A percentile compares a stretch with the other conserved stretches of the same genome.
Conservation (phyloP, 108 stramenopile genomes). For the Epithemia pelagica region DNA sequence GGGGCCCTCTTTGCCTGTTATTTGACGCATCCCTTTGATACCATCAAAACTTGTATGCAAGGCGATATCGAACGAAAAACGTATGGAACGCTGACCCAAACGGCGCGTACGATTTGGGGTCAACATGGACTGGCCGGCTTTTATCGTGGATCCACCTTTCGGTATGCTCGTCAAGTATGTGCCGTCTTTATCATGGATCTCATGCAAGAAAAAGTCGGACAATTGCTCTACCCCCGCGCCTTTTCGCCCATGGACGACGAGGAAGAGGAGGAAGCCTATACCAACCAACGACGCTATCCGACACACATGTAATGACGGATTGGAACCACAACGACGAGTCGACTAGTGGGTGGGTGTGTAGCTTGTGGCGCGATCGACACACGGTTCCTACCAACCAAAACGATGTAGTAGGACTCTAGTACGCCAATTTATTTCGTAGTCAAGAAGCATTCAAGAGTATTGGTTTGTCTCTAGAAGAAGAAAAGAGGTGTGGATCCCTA, state of each 20-base stretch:
- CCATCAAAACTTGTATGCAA: constrained; percentile 94
- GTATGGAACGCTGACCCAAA: constrained; percentile 69
- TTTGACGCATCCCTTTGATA: constrained; percentile 85
- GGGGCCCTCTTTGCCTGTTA: constrained; percentile 89
- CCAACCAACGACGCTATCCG: not conserved
- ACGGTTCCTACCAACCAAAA: too few relatives aligned
- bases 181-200: constrained; percentile 91
- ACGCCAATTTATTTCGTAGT: too few relatives aligned
- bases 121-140: constrained; percentile 75
- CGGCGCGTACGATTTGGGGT: constrained; percentile 48
- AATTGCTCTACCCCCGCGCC: constrained; percentile 48
- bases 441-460: too few relatives aligned
- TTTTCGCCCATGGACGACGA: constrained; percentile 10
- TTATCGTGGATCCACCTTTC: constrained; percentile 87
- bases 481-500: too few relatives aligned
- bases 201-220: constrained; percentile 53
- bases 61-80: constrained; percentile 83
- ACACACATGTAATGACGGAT: too few relatives aligned
- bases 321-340: too few relatives aligned
- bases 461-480: too few relatives aligned
- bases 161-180: constrained; percentile 88
- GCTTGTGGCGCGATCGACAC: too few relatives aligned
- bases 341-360: too few relatives aligned
- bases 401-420: too few relatives aligned
- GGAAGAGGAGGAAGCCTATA: not conserved